Base-by-base conservation (phyloP, 306 rosid species). In the Clitoria ternatea region DNA sequence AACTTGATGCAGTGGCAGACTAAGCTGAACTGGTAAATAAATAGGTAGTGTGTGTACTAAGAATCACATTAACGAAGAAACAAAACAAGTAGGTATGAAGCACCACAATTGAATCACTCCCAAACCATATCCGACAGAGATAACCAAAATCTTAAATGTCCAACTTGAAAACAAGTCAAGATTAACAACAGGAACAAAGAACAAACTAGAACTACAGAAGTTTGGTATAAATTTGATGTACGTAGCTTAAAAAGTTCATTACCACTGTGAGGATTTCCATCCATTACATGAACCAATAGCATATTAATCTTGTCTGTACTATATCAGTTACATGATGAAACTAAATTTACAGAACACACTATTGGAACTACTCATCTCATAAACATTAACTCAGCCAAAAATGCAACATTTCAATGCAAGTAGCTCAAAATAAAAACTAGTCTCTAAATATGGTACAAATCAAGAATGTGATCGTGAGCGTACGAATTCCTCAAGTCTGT, bases 401-500 rank as follows among this genome's bases (percentile, higher is more conserved):
- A 40, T 23, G 49, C 13, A 45, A 54, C 17, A 69, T 47, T 61
- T 24, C 15, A 12, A 32, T 42, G 18, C 55, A 50, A 12, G 48
- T 50, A 61, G 49, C 82, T 66, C 66, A n/a, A 39, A 56, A 82
- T 19, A n/a, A 63, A 48, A 30, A 44, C 33, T 56, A 78, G 52
- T 30, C 69, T 29, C 55, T 35, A 44, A 15, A 64, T 52, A 64
- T 12, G 19, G 19, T 43, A 70, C 61, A 56, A 43, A 74, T 95
- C 87, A 95, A 70, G 99, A 84, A 75, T 88, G 97, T n/a, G 99
- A 83, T 15, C 97, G 79, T 24, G 99, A 89, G 66, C 91, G 89
- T 4, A 86, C 96, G 86, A 95, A 95, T 23, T 91, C 99, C 73
- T 95, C 99, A 37, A 95, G 86, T 66, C 91, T 88, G 49, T 95